These are phyloP conservation scores for Rubus idaeus DNA, from an alignment of 306 rosid species.

Conservation along the genomic window DNA sequence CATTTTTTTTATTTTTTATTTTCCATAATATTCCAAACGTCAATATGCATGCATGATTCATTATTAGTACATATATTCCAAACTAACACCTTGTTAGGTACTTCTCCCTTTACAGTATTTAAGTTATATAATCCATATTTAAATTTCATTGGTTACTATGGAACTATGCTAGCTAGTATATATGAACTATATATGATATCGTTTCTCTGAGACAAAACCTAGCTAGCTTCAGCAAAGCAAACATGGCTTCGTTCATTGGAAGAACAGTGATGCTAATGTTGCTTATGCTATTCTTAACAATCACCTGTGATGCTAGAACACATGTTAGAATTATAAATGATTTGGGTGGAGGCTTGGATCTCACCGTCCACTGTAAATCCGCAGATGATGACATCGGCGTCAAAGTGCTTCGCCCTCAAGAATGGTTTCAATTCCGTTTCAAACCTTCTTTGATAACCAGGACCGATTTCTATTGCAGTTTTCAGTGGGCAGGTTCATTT, in stretches of 20 bases:
- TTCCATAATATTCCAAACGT: too few species aligned
- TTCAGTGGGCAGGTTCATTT: background rate
- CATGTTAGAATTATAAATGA: background rate
- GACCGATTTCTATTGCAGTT: background rate
- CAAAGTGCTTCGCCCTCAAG: background rate
- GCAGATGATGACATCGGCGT: background rate
- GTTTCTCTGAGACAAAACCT: background rate
- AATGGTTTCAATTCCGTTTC: background rate
- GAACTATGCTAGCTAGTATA: too few species aligned
- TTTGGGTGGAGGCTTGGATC: background rate
- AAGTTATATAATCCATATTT: too few species aligned
- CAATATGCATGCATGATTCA: too few species aligned
- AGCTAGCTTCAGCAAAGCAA: background rate
- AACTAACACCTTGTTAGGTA: too few species aligned
- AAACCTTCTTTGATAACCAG: background rate
- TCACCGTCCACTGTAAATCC: background rate
- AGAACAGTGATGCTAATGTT: background rate
- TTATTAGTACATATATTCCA: too few species aligned
- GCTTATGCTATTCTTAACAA: background rate
- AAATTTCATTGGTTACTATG: too few species aligned
- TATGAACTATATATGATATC: too few species aligned
- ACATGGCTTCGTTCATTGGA: background rate
- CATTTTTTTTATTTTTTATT: too few species aligned
- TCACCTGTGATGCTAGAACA: background rate
- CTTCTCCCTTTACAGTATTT: too few species aligned